A percentile compares a stretch with the other conserved stretches of the same genome.
Evolutionary conservation across 768 basidiomycete species (phyloP).

Genomic region (Agrocybe pediades): DNA sequence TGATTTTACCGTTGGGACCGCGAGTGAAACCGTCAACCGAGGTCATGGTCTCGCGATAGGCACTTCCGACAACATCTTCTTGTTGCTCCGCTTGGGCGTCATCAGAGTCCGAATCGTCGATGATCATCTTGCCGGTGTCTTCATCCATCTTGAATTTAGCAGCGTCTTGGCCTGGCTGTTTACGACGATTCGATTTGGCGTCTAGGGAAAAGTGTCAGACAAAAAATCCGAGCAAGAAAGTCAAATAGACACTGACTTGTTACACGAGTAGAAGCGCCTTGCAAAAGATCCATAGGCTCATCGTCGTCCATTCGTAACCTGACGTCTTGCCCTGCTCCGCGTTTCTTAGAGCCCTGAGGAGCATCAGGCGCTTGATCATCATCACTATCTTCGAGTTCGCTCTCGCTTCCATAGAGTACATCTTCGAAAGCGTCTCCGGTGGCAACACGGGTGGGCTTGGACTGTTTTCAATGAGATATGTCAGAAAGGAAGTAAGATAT

Average conservation of each 20-base stretch:
- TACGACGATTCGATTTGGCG: conserved; percentile 48
- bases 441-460: conserved; percentile 45
- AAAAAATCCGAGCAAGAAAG: not conserved
- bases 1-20: conserved; percentile 80
- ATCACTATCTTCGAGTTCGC: conserved; percentile 77
- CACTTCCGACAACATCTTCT: conserved; percentile 66
- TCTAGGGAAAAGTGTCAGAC: conserved; percentile 30
- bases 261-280: conserved; percentile 71
- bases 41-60: conserved; percentile 81
- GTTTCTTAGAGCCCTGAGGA: conserved; percentile 29
- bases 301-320: conserved; percentile 87
- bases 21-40: conserved; percentile 91
- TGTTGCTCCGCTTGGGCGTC: conserved; percentile 39
- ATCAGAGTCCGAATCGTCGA: conserved; percentile 56
- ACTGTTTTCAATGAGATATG: conserved; percentile 29
- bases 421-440: conserved; percentile 95
- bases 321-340: conserved; percentile 39
- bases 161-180: conserved; percentile 86
- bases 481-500: conserved; percentile 1
- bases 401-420: conserved; percentile 95
- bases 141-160: conserved; percentile 86
- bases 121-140: conserved; percentile 78
- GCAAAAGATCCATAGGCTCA: conserved; percentile 92
- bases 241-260: conserved; percentile 54
- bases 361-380: conserved; percentile 46